Evolutionary conservation across 768 basidiomycete species (phyloP), one percentile per base, ranked within the genome.

Genomic region (Boletales sp.): DNA sequence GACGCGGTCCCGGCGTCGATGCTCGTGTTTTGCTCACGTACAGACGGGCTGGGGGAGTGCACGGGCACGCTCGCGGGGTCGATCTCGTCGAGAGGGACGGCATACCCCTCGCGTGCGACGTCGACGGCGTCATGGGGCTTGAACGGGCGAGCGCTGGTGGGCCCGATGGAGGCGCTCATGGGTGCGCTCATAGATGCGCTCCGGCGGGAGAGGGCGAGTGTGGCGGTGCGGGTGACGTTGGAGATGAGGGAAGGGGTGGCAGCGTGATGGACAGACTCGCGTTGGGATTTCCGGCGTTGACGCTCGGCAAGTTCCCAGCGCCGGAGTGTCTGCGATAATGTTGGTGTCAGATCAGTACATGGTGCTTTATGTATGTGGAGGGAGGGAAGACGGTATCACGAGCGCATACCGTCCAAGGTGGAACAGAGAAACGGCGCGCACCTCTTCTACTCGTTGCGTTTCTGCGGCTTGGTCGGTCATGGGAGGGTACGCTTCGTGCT

Each of bases 221-320:
- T 79, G 12, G 86, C 82, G 27, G 80, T 77, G 44, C 76, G 76
- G 31, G 81, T 77, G 50, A 87, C 75, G 50, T 78, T 77, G 18
- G 72, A 68, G 35, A 88, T 65, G n/a, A 86, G 57, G 4, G 86
- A 81, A 5, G 76, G 59, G 1, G 46, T 35, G 24, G 64, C 45
- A 8, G 38, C 48, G 18, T 58, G 12, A 1, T 59, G 62, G 3
- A n/a, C 12, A 3, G 84, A 82, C 48, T 83, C 84, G 48, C 90
- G 78, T 4, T 79, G 83, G 32, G 79, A 76, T 68, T 84, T 90
- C 71, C 90, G 79, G 51, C 87, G 78, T 57, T 82, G 83, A 17
- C 86, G 78, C 61, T 92, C 90, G 36, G 81, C 81, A 40, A 81
- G 70, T 58, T 92, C 90, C 90, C 89, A 92, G 38, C 78, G 78